Evolutionary conservation across 2,329 filamentous ascomycete genomes (phyloP).

Genomic region (Sarocladium strictum): DNA sequence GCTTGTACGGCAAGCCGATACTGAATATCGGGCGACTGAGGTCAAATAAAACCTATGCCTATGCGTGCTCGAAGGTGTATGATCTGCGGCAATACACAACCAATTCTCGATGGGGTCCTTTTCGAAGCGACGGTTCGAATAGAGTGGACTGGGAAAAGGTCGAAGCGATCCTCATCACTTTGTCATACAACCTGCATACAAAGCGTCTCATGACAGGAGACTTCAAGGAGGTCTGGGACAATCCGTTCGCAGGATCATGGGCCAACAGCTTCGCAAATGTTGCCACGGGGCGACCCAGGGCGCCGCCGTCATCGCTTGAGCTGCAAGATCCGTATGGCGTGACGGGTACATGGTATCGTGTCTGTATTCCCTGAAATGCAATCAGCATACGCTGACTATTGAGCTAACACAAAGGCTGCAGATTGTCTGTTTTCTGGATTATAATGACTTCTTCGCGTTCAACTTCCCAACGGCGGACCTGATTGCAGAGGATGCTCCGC

Average conservation of each 20-base stretch:
- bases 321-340: constrained; percentile 64
- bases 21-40: constrained; percentile 30
- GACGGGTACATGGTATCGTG: constrained; percentile 65
- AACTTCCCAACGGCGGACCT: constrained; percentile 54
- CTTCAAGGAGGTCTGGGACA: constrained; percentile 47
- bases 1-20: constrained; percentile 59
- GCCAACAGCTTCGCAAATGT: constrained; percentile 40
- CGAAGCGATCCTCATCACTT: constrained; percentile 65
- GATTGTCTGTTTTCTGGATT: constrained; percentile 53
- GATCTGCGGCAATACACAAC: constrained; percentile 64
- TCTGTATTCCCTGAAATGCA: constrained; percentile 26
- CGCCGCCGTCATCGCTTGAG: constrained; percentile 38
- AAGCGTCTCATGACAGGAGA: constrained; percentile 40
- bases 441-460: constrained; percentile 65
- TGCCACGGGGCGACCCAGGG: constrained; percentile 17
- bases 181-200: constrained; percentile 55
- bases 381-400: background rate
- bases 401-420: constrained; percentile 18
- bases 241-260: constrained; percentile 51
- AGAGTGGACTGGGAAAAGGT: constrained; percentile 75
- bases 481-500: constrained; percentile 35
- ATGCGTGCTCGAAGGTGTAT: constrained; percentile 65
- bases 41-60: constrained; percentile 43
- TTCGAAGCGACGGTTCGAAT: constrained; percentile 54
- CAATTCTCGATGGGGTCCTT: constrained; percentile 64